These are phyloP conservation scores for Leucocoprinus sp. DNA, from an alignment of 768 basidiomycete species.

Conservation along the genomic window DNA sequence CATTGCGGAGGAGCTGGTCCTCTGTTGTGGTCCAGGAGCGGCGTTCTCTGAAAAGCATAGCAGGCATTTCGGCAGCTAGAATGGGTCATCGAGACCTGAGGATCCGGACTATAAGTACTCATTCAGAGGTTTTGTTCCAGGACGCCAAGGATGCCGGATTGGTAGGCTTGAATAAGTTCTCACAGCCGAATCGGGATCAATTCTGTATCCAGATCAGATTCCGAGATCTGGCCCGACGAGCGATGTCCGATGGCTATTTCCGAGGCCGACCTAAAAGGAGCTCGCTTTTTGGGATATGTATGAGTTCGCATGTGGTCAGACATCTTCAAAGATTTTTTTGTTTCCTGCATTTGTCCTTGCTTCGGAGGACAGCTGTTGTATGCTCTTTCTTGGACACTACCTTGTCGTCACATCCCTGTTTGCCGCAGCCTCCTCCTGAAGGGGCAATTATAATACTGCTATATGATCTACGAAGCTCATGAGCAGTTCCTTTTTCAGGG, in stretches of 20 bases:
- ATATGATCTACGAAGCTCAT: too few relatives aligned
- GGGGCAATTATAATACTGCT: too few relatives aligned
- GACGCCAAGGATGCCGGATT: slow-evolving; percentile 18
- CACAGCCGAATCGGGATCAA: slow-evolving; percentile 29
- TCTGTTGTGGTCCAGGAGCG: slow-evolving; percentile 45
- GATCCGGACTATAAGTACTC: slow-evolving; percentile 17
- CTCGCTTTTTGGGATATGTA: neutral
- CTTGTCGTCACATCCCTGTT: too few relatives aligned
- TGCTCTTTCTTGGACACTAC: too few relatives aligned
- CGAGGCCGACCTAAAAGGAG: slow-evolving; percentile 22
- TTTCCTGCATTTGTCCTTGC: too few relatives aligned
- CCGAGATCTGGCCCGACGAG: slow-evolving; percentile 21
- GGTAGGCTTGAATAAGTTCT: slow-evolving; percentile 18
- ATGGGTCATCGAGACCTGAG: slow-evolving; percentile 11
- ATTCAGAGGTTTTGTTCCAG: slow-evolving; percentile 19
- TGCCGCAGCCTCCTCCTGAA: too few relatives aligned
- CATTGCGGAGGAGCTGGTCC: slow-evolving; percentile 44
- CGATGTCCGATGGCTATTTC: slow-evolving; percentile 22
- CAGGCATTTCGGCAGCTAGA: slow-evolving; percentile 11
- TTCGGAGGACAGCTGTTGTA: too few relatives aligned
- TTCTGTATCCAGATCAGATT: slow-evolving; percentile 13
- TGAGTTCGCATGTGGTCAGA: slow-evolving; percentile 16
- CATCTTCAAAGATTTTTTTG: too few relatives aligned
- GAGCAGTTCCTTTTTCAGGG: too few relatives aligned
- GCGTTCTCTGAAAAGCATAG: slow-evolving; percentile 38